phyloP scores from a whole-genome alignment of 257 asterid genomes.

The Rauvolfia tetraphylla region DNA sequence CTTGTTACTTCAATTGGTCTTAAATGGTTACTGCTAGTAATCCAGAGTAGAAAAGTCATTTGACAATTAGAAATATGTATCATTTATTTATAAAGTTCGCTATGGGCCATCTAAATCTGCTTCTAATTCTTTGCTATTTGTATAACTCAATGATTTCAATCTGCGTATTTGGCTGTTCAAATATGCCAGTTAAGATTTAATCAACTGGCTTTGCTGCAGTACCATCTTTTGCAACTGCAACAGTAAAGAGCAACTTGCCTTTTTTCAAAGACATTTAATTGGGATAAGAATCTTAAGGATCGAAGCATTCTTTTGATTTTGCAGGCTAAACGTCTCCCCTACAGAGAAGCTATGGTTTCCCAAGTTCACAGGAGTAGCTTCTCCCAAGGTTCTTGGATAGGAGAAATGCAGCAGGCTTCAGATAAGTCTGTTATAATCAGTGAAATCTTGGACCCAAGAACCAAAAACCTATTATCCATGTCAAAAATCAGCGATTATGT shows the following conservation, averaged over 20 bases:
- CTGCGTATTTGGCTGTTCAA: not conserved
- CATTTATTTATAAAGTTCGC: too few relatives aligned
- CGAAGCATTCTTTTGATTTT: conserved; percentile 25
- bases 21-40: not conserved
- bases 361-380: conserved; percentile 59
- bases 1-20: not conserved
- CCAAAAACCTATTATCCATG: conserved; percentile 78
- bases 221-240: not conserved
- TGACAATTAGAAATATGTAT: not conserved
- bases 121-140: not conserved
- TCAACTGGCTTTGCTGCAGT: not conserved
- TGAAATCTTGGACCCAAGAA: conserved; percentile 93
- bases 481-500: conserved; percentile 89
- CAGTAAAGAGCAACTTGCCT: not conserved
- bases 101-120: not conserved
- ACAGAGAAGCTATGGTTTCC: conserved; percentile 59
- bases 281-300: not conserved
- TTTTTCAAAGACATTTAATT: not conserved
- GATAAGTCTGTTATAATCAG: conserved; percentile 85
- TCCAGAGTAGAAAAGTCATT: not conserved
- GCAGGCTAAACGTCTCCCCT: conserved; percentile 96
- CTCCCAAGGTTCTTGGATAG: conserved; percentile 92
- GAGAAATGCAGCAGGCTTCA: conserved; percentile 97
- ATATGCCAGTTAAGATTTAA: not conserved
- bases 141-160: not conserved